A percentile compares a stretch with the other conserved stretches of the same genome.
These are phyloP conservation scores for Atkinsonella texensis DNA, from an alignment of 2,329 filamentous ascomycete species.

Conservation along the genomic window DNA sequence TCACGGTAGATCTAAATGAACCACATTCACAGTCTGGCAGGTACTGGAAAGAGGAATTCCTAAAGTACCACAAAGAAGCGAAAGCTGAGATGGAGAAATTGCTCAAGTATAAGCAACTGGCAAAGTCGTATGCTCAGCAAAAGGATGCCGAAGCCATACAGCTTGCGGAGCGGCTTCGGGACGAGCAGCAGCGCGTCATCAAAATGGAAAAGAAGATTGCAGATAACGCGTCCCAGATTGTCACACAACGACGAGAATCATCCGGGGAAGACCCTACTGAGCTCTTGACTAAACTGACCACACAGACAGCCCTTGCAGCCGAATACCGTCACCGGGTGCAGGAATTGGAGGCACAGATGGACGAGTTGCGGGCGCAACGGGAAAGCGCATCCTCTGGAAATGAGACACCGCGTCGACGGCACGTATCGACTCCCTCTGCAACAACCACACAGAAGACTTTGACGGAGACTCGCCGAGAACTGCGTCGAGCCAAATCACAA, in stretches of 20 bases:
- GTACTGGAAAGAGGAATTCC: constrained; percentile 71
- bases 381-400: constrained; percentile 20
- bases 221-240: constrained; percentile 47
- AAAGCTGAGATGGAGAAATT: constrained; percentile 65
- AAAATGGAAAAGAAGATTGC: constrained; percentile 51
- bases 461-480: constrained; percentile 40
- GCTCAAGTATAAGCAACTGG: constrained; percentile 66
- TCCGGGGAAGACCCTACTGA: constrained; percentile 33
- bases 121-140: constrained; percentile 66
- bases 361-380: constrained; percentile 25
- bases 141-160: constrained; percentile 63
- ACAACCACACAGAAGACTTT: constrained; percentile 39
- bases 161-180: constrained; percentile 51
- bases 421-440: constrained; percentile 25
- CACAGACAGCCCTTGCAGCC: constrained; percentile 43
- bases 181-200: constrained; percentile 54
- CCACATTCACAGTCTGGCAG: constrained; percentile 63
- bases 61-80: constrained; percentile 61
- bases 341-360: constrained; percentile 41
- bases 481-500: constrained; percentile 42
- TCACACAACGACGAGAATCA: constrained; percentile 17
- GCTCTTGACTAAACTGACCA: constrained; percentile 40
- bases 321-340: constrained; percentile 49
- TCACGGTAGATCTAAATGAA: constrained; percentile 59
- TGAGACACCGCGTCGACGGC: constrained; percentile 22